phyloP scores from a whole-genome alignment of 208 protist genomes.

The Leishmania lainsoni region DNA sequence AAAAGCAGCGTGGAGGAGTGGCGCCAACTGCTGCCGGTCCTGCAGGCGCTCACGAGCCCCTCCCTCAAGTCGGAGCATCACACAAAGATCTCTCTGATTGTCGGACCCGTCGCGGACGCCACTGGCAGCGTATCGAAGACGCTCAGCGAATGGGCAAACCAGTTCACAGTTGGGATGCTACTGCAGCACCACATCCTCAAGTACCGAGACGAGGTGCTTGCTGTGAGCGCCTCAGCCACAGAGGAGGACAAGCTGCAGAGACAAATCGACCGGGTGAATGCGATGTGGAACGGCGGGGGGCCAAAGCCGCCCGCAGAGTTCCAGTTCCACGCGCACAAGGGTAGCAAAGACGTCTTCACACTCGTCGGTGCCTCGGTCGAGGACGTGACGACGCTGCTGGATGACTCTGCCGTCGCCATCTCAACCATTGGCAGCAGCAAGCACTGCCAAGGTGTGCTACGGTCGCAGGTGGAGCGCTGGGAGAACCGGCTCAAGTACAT shows the following conservation, averaged over 20 bases:
- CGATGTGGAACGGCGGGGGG: conserved; percentile 91
- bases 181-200: conserved; percentile 86
- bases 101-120: conserved; percentile 69
- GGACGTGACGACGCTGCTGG: conserved; percentile 93
- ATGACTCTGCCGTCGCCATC: conserved; percentile 91
- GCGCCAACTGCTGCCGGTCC: conserved; percentile 91
- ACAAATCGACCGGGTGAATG: conserved; percentile 95
- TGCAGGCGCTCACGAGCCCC: conserved; percentile 93
- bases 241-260: conserved; percentile 97
- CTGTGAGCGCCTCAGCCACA: conserved; percentile 93
- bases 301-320: conserved; percentile 93
- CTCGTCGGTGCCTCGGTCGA: conserved; percentile 91
- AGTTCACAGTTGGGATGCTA: conserved; percentile 91
- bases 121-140: conserved; percentile 55
- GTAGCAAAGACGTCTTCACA: conserved; percentile 92
- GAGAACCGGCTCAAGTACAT: conserved; percentile 93
- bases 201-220: conserved; percentile 88
- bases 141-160: conserved; percentile 74
- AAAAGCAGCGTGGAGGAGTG: conserved; percentile 92
- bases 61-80: conserved; percentile 91
- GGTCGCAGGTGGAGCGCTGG: conserved; percentile 95
- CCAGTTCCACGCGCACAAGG: conserved; percentile 94
- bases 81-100: conserved; percentile 70
- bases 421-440: conserved; percentile 93
- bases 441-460: conserved; percentile 92